phyloP scores from a whole-genome alignment of 139 green algal species.

The Picochlorum sp. region DNA sequence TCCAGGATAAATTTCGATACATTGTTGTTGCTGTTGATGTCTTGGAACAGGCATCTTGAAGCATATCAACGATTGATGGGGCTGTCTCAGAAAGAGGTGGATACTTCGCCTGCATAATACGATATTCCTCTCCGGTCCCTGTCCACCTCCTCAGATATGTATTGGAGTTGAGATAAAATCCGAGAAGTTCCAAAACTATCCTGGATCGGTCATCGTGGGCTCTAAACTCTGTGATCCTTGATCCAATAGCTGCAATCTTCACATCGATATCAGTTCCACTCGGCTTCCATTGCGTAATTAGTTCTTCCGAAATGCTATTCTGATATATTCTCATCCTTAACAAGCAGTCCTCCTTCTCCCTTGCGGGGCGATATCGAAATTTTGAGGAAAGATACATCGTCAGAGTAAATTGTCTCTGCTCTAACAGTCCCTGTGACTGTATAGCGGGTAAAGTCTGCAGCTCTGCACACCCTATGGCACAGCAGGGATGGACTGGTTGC shows the following conservation, averaged over 20 bases:
- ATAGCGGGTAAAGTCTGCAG: slow-evolving; percentile 32
- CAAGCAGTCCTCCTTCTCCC: slow-evolving; percentile 12
- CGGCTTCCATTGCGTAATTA: slow-evolving; percentile 10
- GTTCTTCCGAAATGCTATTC: neutral
- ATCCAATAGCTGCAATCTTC: slow-evolving; percentile 15
- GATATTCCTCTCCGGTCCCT: neutral
- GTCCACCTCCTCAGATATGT: neutral
- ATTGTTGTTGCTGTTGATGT: slow-evolving; percentile 3
- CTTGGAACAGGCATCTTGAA: slow-evolving; percentile 11
- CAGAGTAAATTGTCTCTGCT: neutral
- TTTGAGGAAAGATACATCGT: neutral
- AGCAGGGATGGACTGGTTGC: slow-evolving; percentile 16
- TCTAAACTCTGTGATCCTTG: neutral
- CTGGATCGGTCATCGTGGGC: neutral
- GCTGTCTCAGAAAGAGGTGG: neutral
- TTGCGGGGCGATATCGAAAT: slow-evolving; percentile 1
- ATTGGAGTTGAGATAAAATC: neutral
- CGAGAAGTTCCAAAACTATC: neutral
- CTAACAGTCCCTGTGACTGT: slow-evolving; percentile 20
- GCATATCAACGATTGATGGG: slow-evolving; percentile 15
- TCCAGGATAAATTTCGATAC: slow-evolving; percentile 5
- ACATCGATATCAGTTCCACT: slow-evolving; percentile 17
- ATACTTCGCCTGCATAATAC: neutral
- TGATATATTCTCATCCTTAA: neutral
- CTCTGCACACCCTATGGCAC: slow-evolving; percentile 23